Conservation (phyloP, 306 rosid species). For the Vigna reflexopilosa region DNA sequence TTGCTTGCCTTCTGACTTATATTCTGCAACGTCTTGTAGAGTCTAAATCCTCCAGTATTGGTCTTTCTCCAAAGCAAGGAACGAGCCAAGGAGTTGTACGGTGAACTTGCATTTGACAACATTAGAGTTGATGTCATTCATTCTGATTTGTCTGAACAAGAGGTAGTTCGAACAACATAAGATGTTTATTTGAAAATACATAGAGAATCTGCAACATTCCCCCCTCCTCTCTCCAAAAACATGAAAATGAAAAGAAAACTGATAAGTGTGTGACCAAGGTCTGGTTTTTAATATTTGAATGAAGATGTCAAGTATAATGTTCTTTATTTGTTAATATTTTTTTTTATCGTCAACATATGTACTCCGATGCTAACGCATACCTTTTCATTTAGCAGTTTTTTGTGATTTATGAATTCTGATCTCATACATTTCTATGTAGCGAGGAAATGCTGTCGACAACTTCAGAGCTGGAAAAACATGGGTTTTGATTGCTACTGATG, state of each 20-base stretch:
- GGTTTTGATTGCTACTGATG: conserved; percentile 97
- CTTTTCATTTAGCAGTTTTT: conserved; percentile 21
- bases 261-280: neutral
- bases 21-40: conserved; percentile 53
- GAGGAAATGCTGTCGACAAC: conserved; percentile 85
- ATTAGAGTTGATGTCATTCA: conserved; percentile 86
- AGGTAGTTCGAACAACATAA: conserved; percentile 58
- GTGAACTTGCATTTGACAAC: conserved; percentile 76
- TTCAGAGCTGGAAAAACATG: conserved; percentile 97
- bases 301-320: conserved; percentile 32
- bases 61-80: conserved; percentile 97
- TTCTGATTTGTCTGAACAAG: conserved; percentile 80
- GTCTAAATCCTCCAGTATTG: conserved; percentile 88
- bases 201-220: conserved; percentile 14
- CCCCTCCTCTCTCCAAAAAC: conserved; percentile 10
- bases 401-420: conserved; percentile 20
- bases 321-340: conserved; percentile 12
- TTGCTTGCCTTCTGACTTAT: conserved; percentile 42
- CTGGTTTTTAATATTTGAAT: conserved; percentile 6
- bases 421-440: conserved; percentile 55
- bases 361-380: neutral
- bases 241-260: conserved; percentile 11
- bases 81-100: conserved; percentile 88
- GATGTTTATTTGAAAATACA: conserved; percentile 8
- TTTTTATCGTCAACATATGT: conserved; percentile 6